A percentile compares a stretch with the other conserved stretches of the same genome.
These are phyloP conservation scores for Daldinia sp. DNA, from an alignment of 2,329 filamentous ascomycete species.

Conservation along the genomic window DNA sequence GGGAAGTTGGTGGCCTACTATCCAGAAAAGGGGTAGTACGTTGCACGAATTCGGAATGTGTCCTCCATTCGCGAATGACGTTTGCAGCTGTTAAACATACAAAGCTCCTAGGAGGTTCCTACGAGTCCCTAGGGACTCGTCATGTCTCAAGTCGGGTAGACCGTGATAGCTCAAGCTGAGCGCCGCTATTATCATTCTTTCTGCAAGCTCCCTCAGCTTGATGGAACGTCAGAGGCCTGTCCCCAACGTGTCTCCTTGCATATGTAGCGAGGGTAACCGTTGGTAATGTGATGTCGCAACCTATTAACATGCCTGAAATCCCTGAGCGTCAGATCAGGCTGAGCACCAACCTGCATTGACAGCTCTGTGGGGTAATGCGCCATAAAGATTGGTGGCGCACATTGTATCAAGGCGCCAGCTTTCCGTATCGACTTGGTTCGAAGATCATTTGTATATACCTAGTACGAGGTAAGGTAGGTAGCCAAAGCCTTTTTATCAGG, in stretches of 20 bases:
- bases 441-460: background rate
- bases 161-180: constrained; percentile 25
- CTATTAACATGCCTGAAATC: constrained; percentile 34
- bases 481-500: constrained; percentile 15
- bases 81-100: constrained; percentile 30
- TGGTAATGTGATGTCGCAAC: constrained; percentile 38
- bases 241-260: constrained; percentile 40
- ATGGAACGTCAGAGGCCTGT: constrained; percentile 35
- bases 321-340: constrained; percentile 42
- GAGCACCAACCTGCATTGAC: constrained; percentile 45
- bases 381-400: constrained; percentile 32
- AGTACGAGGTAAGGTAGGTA: background rate
- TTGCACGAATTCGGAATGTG: constrained; percentile 33
- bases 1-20: constrained; percentile 26
- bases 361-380: constrained; percentile 48
- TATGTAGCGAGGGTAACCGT: constrained; percentile 37
- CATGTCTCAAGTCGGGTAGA: constrained; percentile 26
- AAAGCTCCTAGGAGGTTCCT: background rate
- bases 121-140: constrained; percentile 25
- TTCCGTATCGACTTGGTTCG: constrained; percentile 19
- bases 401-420: constrained; percentile 24
- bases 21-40: constrained; percentile 27
- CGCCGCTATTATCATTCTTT: constrained; percentile 23
- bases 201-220: constrained; percentile 37
- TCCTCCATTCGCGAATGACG: constrained; percentile 25